phyloP scores from a whole-genome alignment of 1,284 basidiomycete species.

The Ceratobasidium sp. region DNA sequence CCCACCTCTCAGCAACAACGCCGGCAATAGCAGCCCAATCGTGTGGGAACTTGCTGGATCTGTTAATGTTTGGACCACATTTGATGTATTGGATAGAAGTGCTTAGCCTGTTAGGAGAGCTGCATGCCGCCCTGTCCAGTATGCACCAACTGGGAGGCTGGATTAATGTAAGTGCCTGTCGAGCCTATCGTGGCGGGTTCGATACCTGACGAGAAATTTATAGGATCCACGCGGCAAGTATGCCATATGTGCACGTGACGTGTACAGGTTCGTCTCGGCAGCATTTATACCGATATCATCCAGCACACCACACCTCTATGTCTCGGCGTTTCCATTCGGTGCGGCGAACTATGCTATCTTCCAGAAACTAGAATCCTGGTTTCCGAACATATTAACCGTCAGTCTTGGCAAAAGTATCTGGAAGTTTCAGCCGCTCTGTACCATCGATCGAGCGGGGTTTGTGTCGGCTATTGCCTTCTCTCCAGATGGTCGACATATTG shows the following conservation, averaged over 20 bases:
- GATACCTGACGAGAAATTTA: neutral
- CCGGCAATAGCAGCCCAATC: too few relatives aligned
- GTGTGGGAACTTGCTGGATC: neutral
- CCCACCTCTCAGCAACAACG: neutral
- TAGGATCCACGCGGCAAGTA: neutral
- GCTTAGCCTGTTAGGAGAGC: conserved; percentile 3
- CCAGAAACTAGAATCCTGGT: neutral
- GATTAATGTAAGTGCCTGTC: neutral
- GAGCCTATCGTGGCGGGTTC: neutral
- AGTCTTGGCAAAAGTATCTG: neutral
- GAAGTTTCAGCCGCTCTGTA: neutral
- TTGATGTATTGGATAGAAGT: conserved; percentile 3
- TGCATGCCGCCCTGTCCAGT: neutral
- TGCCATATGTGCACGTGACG: neutral
- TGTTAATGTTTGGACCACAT: neutral
- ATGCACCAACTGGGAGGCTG: neutral
- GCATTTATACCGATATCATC: neutral
- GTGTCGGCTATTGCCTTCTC: neutral
- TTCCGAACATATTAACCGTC: neutral
- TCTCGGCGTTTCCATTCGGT: conserved; percentile 16
- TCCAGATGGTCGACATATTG: conserved; percentile 32
- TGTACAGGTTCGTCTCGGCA: neutral
- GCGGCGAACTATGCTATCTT: neutral
- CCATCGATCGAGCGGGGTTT: neutral
- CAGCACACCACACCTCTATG: conserved; percentile 30